Evolutionary conservation across 345 rosid species (phyloP), one percentile per base, ranked within the genome.

Genomic region (Salix purpurea): DNA sequence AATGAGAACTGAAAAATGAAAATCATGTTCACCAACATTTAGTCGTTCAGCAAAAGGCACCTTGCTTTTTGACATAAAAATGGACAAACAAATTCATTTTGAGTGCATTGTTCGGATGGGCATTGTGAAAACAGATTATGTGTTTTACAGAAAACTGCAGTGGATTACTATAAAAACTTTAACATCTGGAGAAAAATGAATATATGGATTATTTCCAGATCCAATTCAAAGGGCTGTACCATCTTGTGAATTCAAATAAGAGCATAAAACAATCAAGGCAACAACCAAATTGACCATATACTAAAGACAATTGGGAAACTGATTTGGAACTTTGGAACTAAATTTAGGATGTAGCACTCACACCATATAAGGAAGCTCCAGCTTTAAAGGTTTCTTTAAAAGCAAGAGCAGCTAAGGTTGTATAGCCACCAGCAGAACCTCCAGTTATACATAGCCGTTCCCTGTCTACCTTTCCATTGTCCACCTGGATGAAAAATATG

Each of bases 361-460:
- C 98, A 34, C 99, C 98, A 79, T 80, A 91, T 78, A 93, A 85
- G 69, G 99, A 96, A 40, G 99, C 94, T 75, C 98, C 99, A 79
- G 97, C 97, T 78, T 92, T 91, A 80, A 96, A 96, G 19, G 87
- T 88, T 72, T 96, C 89, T 84, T 82, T 91, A 79, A 92, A 96
- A 26, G 98, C 97, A 74, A 96, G 93, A 70, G 99, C 83, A 65
- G 99, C 99, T 81, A 93, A 91, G 67, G 97, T 92, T 44, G 97
- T 96, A 78, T 93, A 96, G 50, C 99, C 98, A 73, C 99, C 98
- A 67, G 99, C 99, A 74, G 99, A 96, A 76, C 95, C 97, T 74
- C 99, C 99, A 67, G 99, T 91, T 83, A 96, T 96, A 79, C 98
- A 96, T 2, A 96, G 87, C 62, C 94, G 88, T 52, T 88, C 83